Percentiles rank a stretch among this genome's conserved stretches.
Conservation (phyloP, 2,329 filamentous ascomycete species). For the Penicillium carneum region DNA sequence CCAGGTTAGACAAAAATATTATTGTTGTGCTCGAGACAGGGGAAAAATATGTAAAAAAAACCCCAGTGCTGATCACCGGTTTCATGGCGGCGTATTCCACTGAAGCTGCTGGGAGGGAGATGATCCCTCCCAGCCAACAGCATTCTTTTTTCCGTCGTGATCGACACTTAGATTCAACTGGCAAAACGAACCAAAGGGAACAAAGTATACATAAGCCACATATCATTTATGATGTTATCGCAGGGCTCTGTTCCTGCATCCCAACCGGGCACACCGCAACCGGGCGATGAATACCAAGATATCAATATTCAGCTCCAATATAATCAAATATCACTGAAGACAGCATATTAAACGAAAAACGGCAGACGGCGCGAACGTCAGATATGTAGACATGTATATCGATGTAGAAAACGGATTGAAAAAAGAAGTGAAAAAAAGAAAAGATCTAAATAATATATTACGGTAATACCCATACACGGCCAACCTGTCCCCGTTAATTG, state of each 20-base stretch:
- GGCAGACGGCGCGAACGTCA: background rate
- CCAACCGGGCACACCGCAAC: conserved; percentile 12
- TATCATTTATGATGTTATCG: background rate
- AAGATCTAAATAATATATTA: conserved; percentile 10
- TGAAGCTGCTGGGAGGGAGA: conserved; percentile 3
- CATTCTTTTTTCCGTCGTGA: conserved; percentile 18
- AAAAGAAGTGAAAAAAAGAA: conserved; percentile 7
- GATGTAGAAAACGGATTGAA: conserved; percentile 3
- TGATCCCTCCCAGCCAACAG: conserved; percentile 12
- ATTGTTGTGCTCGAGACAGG: background rate
- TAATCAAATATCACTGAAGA: conserved; percentile 1
- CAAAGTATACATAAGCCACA: background rate
- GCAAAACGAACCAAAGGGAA: conserved; percentile 1
- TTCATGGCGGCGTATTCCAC: conserved; percentile 3
- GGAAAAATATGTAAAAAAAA: background rate
- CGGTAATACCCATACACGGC: conserved; percentile 22
- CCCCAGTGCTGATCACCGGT: conserved; percentile 6
- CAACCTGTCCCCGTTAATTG: conserved; percentile 22
- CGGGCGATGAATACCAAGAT: background rate
- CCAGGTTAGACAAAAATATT: background rate
- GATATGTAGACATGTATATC: background rate
- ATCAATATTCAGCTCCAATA: background rate
- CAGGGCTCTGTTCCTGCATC: conserved; percentile 9
- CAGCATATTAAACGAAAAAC: background rate
- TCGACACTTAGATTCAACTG: conserved; percentile 7